Evolutionary conservation across 1,284 basidiomycete species (phyloP).

Genomic region (Rhodotorula sp.): DNA sequence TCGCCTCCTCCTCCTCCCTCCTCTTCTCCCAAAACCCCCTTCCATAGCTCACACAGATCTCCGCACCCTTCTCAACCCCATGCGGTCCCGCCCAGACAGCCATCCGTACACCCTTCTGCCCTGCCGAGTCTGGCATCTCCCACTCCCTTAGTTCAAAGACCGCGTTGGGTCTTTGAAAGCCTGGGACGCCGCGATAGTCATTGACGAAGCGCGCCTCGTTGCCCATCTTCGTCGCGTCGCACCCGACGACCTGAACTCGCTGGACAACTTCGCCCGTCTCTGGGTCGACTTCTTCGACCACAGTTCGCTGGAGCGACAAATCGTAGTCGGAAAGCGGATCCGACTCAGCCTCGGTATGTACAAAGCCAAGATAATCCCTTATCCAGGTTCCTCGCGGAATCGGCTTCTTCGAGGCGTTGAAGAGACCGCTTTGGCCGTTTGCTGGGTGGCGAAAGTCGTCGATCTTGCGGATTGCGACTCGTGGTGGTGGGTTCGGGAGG

Average conservation of each 20-base stretch:
- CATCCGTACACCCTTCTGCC: constrained; percentile 65
- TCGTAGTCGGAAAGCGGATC: constrained; percentile 72
- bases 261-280: neutral
- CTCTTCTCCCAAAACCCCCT: constrained; percentile 75
- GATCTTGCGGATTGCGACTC: constrained; percentile 48
- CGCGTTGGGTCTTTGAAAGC: constrained; percentile 63
- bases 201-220: constrained; percentile 86
- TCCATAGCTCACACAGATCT: constrained; percentile 87
- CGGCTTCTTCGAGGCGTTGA: constrained; percentile 67
- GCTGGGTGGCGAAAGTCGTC: constrained; percentile 63
- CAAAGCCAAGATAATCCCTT: constrained; percentile 77
- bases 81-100: constrained; percentile 64
- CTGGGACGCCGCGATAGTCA: constrained; percentile 72
- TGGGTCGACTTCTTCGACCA: neutral
- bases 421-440: constrained; percentile 76
- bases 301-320: constrained; percentile 62
- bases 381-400: constrained; percentile 62
- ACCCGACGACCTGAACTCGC: constrained; percentile 48
- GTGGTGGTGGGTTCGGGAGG: constrained; percentile 25
- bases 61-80: constrained; percentile 72
- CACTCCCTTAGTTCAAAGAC: constrained; percentile 56
- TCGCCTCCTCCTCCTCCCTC: constrained; percentile 1
- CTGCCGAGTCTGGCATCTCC: neutral
- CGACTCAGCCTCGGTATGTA: constrained; percentile 70
- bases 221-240: constrained; percentile 70